These are phyloP conservation scores for Paraleonurus japonicus DNA, from an alignment of 257 asterid genomes.

Conservation along the genomic window DNA sequence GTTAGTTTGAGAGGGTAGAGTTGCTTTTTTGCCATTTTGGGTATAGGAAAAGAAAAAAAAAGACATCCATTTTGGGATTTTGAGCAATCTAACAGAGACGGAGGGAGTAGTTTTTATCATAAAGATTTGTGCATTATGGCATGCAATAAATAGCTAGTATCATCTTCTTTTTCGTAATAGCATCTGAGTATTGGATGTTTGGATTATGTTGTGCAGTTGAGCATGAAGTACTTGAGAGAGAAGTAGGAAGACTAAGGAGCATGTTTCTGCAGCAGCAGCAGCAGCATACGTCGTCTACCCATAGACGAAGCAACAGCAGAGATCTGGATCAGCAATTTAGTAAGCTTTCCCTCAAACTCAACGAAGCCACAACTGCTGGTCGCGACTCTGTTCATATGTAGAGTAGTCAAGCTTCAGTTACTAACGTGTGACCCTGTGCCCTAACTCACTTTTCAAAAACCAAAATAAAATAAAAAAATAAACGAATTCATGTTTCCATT, in stretches of 20 bases:
- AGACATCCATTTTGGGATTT: too few relatives aligned
- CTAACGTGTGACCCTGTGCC: background rate
- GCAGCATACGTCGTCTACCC: conserved; percentile 45
- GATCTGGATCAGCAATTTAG: conserved; percentile 77
- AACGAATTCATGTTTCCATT: background rate
- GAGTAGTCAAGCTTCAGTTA: background rate
- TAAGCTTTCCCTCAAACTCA: conserved; percentile 49
- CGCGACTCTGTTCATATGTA: background rate
- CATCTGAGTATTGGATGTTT: background rate
- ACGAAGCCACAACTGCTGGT: background rate
- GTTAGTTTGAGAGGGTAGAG: too few relatives aligned
- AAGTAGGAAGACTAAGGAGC: conserved; percentile 64
- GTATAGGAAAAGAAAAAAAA: too few relatives aligned
- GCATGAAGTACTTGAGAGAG: conserved; percentile 90
- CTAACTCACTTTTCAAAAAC: too few relatives aligned
- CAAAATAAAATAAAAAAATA: too few relatives aligned
- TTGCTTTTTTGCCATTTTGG: too few relatives aligned
- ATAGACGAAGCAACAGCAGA: conserved; percentile 63
- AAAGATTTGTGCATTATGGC: too few relatives aligned
- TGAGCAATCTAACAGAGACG: too few relatives aligned
- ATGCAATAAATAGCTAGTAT: background rate
- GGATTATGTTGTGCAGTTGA: conserved; percentile 66
- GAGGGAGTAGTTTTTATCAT: too few relatives aligned
- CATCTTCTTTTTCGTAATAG: background rate
- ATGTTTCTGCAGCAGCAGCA: conserved; percentile 55